Evolutionary conservation across 2,329 filamentous ascomycete genomes (phyloP).

Genomic region (Parastagonospora avenae): DNA sequence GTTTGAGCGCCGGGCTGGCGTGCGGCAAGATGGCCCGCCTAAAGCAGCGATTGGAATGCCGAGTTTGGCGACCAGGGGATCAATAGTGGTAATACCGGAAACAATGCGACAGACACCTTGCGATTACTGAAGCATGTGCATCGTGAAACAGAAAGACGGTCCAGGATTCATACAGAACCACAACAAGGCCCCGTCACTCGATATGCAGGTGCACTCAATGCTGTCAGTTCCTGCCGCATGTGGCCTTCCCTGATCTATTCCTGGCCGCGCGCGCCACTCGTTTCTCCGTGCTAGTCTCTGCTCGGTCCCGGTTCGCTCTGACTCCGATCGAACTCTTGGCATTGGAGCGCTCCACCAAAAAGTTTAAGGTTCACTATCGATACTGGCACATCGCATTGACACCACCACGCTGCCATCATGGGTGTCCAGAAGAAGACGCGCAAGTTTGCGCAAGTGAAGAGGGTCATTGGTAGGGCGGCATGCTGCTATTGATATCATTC

Average conservation of each 20-base stretch:
- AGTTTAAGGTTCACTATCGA: slow-evolving; percentile 12
- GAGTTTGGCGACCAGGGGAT: neutral
- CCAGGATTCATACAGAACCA: neutral
- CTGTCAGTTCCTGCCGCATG: slow-evolving; percentile 4
- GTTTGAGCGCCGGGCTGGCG: slow-evolving; percentile 12
- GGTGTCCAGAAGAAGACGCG: slow-evolving; percentile 87
- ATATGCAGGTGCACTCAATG: neutral
- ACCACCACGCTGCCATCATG: slow-evolving; percentile 60
- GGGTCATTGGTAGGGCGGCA: slow-evolving; percentile 68
- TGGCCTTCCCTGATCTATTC: slow-evolving; percentile 5
- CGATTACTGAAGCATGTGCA: neutral
- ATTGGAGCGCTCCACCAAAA: slow-evolving; percentile 19
- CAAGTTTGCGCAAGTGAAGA: slow-evolving; percentile 85
- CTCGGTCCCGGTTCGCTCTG: neutral
- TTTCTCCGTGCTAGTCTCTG: neutral
- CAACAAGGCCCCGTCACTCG: neutral
- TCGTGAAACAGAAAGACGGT: slow-evolving; percentile 2
- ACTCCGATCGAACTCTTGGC: slow-evolving; percentile 23
- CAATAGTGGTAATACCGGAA: neutral
- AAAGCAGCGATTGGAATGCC: slow-evolving; percentile 26
- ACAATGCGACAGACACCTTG: slow-evolving; percentile 1
- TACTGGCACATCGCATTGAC: slow-evolving; percentile 3
- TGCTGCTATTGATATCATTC: neutral
- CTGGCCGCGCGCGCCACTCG: slow-evolving; percentile 3
- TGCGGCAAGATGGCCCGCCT: slow-evolving; percentile 1